phyloP scores from a whole-genome alignment of 306 rosid genomes.

The Clitoria ternatea region DNA sequence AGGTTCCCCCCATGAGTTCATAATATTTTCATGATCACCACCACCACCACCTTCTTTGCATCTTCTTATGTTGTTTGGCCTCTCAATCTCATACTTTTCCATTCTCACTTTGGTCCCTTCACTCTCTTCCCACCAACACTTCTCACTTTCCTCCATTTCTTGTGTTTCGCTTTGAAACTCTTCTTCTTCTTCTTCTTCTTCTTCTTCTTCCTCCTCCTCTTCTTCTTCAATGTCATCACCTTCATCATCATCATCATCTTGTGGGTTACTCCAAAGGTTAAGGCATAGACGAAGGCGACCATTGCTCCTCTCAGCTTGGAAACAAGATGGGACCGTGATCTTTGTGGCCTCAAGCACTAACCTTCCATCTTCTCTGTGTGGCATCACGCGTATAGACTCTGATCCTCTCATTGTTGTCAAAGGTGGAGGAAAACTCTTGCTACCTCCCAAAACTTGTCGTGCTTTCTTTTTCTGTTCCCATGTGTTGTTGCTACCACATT shows the following conservation, averaged over 20 bases:
- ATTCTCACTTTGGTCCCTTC: too few species aligned
- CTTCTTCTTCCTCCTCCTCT: neutral
- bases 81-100: constrained; percentile 35
- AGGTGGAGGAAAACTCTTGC: constrained; percentile 74
- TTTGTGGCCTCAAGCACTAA: constrained; percentile 54
- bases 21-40: constrained; percentile 40
- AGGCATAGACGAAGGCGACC: constrained; percentile 76
- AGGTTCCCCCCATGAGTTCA: constrained; percentile 47
- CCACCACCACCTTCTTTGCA: constrained; percentile 63
- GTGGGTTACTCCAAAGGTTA: constrained; percentile 35
- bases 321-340: constrained; percentile 34
- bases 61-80: constrained; percentile 27
- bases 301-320: constrained; percentile 61
- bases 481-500: too few species aligned
- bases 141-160: constrained; percentile 8
- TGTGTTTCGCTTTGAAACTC: constrained; percentile 3
- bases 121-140: too few species aligned
- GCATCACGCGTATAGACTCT: constrained; percentile 42
- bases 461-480: constrained; percentile 14
- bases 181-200: neutral
- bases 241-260: neutral
- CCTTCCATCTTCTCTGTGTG: constrained; percentile 79
- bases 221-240: neutral
- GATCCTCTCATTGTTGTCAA: constrained; percentile 76
- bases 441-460: constrained; percentile 24